Evolutionary conservation across 148 eudicot species (phyloP).

Genomic region (Fallopia convolvulus): DNA sequence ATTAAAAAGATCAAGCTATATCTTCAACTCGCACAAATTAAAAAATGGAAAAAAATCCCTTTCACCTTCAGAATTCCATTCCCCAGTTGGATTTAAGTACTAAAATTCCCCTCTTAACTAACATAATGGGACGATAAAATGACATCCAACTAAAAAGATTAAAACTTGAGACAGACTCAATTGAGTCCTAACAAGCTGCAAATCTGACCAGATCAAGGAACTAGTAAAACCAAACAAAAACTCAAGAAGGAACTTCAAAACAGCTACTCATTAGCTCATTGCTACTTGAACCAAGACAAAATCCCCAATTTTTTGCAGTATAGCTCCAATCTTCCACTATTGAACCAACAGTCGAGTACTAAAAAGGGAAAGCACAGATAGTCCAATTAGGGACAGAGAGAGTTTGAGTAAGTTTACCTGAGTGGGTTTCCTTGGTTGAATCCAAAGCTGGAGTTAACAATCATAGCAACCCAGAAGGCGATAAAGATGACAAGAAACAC

Average conservation of each 20-base stretch:
- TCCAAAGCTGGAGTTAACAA: slow-evolving; percentile 95
- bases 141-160: not conserved
- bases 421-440: slow-evolving; percentile 88
- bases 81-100: too few relatives aligned
- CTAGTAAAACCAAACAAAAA: not conserved
- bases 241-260: not conserved
- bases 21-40: not conserved
- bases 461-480: slow-evolving; percentile 92
- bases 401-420: slow-evolving; percentile 35
- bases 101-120: not conserved
- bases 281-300: slow-evolving; percentile 4
- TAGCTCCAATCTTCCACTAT: not conserved
- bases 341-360: not conserved
- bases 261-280: not conserved
- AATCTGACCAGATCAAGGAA: not conserved
- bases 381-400: not conserved
- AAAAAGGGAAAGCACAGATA: not conserved
- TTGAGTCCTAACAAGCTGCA: slow-evolving; percentile 1
- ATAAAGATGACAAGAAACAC: slow-evolving; percentile 79
- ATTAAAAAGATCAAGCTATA: not conserved
- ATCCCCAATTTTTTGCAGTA: not conserved
- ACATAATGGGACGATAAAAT: not conserved
- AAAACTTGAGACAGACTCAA: not conserved
- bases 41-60: not conserved
- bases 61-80: too few relatives aligned